Evolutionary conservation across 495 filamentous ascomycete species (phyloP).

Genomic region (Baudoinia panamericana): DNA sequence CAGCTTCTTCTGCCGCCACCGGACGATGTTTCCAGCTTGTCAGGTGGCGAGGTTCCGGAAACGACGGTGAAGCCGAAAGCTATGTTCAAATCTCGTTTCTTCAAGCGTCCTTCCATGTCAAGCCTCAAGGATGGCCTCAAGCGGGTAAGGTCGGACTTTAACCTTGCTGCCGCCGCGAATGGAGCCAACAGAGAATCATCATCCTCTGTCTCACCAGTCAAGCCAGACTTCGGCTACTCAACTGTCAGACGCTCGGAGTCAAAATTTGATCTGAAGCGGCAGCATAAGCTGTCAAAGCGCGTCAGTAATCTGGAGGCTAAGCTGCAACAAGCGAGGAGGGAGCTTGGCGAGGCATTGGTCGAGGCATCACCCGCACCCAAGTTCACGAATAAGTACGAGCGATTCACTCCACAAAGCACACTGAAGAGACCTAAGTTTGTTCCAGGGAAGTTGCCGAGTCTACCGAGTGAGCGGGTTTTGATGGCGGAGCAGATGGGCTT

Average conservation of each 20-base stretch:
- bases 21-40: not conserved
- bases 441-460: slow-evolving; percentile 42
- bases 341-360: slow-evolving; percentile 40
- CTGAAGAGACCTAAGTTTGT: slow-evolving; percentile 38
- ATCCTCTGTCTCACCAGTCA: slow-evolving; percentile 22
- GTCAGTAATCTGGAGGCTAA: slow-evolving; percentile 56
- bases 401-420: slow-evolving; percentile 17
- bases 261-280: slow-evolving; percentile 47
- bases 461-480: slow-evolving; percentile 48
- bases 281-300: slow-evolving; percentile 48
- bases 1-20: not conserved
- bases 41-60: slow-evolving; percentile 8
- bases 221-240: slow-evolving; percentile 12
- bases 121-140: slow-evolving; percentile 27
- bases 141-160: slow-evolving; percentile 27
- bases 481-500: slow-evolving; percentile 15
- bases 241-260: slow-evolving; percentile 40
- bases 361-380: slow-evolving; percentile 31
- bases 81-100: slow-evolving; percentile 23
- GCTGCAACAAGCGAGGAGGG: slow-evolving; percentile 42
- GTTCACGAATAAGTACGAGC: slow-evolving; percentile 15
- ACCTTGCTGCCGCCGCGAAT: slow-evolving; percentile 11
- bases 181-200: slow-evolving; percentile 23
- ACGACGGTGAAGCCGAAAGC: slow-evolving; percentile 10
- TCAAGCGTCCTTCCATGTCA: slow-evolving; percentile 26